Base-by-base conservation (phyloP, 208 protist genomes). In the Crithidia fasciculata region DNA sequence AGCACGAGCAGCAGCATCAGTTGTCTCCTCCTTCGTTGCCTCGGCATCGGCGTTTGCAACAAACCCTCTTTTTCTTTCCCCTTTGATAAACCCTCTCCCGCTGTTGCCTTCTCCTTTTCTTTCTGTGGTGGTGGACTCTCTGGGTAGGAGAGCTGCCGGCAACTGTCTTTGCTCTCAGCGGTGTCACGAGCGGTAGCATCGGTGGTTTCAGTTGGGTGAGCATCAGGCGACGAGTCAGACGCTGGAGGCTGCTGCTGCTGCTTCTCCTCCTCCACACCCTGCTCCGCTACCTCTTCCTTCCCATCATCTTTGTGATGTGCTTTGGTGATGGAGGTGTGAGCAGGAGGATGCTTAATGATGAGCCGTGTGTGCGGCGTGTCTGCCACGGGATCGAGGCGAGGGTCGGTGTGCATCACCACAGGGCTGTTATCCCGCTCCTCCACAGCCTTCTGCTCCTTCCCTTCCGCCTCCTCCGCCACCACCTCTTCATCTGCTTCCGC, bases 331-430 rank as follows among this genome's bases (percentile, higher is more conserved):
- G 7, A 8, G 9, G 45, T 49, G 12, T 13, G 7, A 13, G 49
- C 36, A 8, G 44, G 49, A 13, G 19, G 62, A 28, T 50, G 49
- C 62, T 55, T 56, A 0, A 45, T 18, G 49, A 68, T 28, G 5
- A 12, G 62, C 49, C 43, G 62, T 15, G 62, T 57, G 49, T 43
- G 53, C 12, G 62, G 62, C 28, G 62, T 68, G 36, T 44, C n/a
- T 36, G 19, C 62, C 15, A 28, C 7, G n/a, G 45, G 45, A 13
- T 8, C 7, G 45, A 15, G 10, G 62, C 13, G 49, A 13, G 62
- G 47, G 47, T 68, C 44, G 47, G 47, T 57, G 49, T 57, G 62
- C 62, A 44, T 15, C 36, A 57, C 62, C 19, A 57, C 45, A 54
- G 37, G 19, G 2, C 16, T 28, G 28, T 28, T 28, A 28, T 28